phyloP scores from a whole-genome alignment of 495 filamentous ascomycete species.

The Penicillium cataractarum region DNA sequence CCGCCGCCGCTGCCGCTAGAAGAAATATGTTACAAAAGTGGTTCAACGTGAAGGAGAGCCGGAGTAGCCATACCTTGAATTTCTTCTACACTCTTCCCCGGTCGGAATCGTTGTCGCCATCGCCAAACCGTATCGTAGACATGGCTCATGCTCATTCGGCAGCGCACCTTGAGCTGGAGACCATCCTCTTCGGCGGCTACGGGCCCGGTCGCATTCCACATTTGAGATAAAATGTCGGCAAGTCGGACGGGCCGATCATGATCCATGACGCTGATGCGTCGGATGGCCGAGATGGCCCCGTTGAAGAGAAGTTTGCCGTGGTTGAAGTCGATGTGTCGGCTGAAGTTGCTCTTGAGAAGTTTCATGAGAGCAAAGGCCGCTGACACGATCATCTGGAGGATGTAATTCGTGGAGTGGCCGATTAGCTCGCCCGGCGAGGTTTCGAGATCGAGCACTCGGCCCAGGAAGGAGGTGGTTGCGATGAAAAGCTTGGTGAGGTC shows the following conservation, averaged over 20 bases:
- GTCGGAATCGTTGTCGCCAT: conserved; percentile 51
- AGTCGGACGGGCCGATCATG: conserved; percentile 77
- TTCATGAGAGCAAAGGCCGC: conserved; percentile 86
- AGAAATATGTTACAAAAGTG: conserved; percentile 4
- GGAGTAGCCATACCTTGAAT: conserved; percentile 38
- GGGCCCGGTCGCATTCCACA: conserved; percentile 50
- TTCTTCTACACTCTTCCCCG: conserved; percentile 47
- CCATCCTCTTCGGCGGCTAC: conserved; percentile 42
- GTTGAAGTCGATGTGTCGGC: conserved; percentile 65
- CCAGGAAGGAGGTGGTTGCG: conserved; percentile 58
- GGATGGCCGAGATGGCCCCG: conserved; percentile 73
- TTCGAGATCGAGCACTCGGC: conserved; percentile 51
- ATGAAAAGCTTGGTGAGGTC: conserved; percentile 69
- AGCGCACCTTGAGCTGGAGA: conserved; percentile 50
- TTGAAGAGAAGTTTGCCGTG: conserved; percentile 78
- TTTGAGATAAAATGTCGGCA: conserved; percentile 51
- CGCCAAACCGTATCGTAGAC: conserved; percentile 56
- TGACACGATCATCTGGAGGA: conserved; percentile 91
- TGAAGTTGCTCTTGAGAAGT: conserved; percentile 80
- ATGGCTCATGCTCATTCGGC: conserved; percentile 56
- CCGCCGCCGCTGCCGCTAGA: conserved; percentile 26
- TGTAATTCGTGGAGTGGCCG: conserved; percentile 79
- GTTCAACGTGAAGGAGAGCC: not conserved
- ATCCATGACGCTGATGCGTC: conserved; percentile 76
- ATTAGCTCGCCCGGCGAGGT: conserved; percentile 59